Evolutionary conservation across 2,329 filamentous ascomycete species (phyloP), one percentile per base, ranked within the genome.

Genomic region (Aspergillus novofumigatus): DNA sequence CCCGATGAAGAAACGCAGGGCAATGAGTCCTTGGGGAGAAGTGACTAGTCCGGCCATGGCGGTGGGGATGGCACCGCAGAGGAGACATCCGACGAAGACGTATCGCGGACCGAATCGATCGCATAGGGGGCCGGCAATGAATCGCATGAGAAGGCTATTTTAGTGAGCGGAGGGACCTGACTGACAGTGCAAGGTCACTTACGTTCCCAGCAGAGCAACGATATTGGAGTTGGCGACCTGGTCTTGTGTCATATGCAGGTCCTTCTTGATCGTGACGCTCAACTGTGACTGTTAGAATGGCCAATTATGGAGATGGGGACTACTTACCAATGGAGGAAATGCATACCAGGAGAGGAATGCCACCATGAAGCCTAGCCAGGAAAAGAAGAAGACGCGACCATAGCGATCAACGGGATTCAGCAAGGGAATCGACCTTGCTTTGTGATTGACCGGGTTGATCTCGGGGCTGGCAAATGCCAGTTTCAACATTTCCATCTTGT

Each of bases 261-360:
- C 91, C 61, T 86, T 80, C 71, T 87, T 88, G 77, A 96, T 95
- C 28, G 90, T 91, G 68, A 88, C 84, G 52, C 86, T 84, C 69
- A 90, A 79, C 80, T 86, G 61, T 23, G 5, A 4, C 32, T 14
- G 32, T 35, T 6, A 35, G 32, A 35, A 5, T 45, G 32, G 32
- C 32, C 35, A 20, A 50, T 23, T 41, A n/a, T 49, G 48, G 60
- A 69, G 65, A 0, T 50, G 21, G 21, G 14, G 3, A 28, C 41
- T 38, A 74, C 82, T 76, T 81, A 91, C 86, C 70, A 94, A 78
- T 64, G 92, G 92, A 62, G 92, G 90, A 74, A 96, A 96, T 1
- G 92, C 89, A 78, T 95, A 96, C 83, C 83, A 96, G 10, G 90
- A 92, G 82, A 91, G 90, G 76, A 96, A 96, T 6, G 90, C 88